Evolutionary conservation across 1,284 basidiomycete species (phyloP), one percentile per base, ranked within the genome.

Genomic region (Mycocalia duriaeana): DNA sequence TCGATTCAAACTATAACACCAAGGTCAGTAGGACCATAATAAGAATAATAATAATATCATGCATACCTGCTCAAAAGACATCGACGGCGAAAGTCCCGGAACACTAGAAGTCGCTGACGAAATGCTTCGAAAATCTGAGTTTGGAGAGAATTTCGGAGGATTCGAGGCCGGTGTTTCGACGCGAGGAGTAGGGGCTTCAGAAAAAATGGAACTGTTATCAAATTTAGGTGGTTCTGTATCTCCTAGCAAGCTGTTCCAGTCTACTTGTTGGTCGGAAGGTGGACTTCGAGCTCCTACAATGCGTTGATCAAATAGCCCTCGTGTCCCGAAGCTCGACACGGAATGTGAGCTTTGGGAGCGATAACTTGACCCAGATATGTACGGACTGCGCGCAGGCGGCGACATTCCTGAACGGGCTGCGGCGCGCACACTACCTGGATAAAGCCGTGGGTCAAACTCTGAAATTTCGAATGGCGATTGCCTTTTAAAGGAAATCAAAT

Each of bases 401-500:
- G 44, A 39, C 13, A 20, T 34, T 7, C 16, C n/a, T 20, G 45
- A 23, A 14, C n/a, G 36, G 16, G 54, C 52, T 1, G 55, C 56
- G 25, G 54, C 45, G 11, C 58, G 57, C 14, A 53, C 56, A 39
- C 59, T 60, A 8, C 61, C 61, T n/a, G 58, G 61, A 40, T 62
- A 62, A 7, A 62, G 48, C 16, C 58, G 53, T 7, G 59, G 51
- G 42, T 58, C 49, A 28, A 60, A 61, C n/a, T n/a, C n/a, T n/a
- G n/a, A n/a, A n/a, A n/a, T n/a, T n/a, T n/a, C n/a, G n/a, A n/a
- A n/a, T n/a, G n/a, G n/a, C n/a, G n/a, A n/a, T n/a, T n/a, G n/a
- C n/a, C n/a, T n/a, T n/a, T n/a, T n/a, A n/a, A n/a, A n/a, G n/a
- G n/a, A n/a, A n/a, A n/a, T n/a, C n/a, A n/a, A n/a, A n/a, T n/a